Conservation (phyloP, 805 yeast genomes). For the Blastobotrys muscicola region DNA sequence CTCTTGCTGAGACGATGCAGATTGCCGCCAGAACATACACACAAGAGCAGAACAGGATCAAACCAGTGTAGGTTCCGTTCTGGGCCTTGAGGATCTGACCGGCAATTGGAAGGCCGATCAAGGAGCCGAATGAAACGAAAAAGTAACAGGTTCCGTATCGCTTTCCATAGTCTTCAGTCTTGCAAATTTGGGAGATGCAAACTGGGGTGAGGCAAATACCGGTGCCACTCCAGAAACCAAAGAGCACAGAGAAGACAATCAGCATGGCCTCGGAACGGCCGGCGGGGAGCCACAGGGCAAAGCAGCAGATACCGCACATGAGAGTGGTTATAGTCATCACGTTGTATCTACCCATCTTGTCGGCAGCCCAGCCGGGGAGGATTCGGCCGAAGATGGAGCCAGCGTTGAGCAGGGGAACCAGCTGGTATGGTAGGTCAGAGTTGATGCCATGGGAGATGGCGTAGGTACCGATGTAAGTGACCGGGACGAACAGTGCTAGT, state of each 20-base stretch:
- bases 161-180: slow-evolving; percentile 55
- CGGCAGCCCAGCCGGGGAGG: slow-evolving; percentile 48
- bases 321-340: slow-evolving; percentile 41
- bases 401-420: slow-evolving; percentile 40
- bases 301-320: slow-evolving; percentile 38
- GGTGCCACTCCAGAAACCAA: slow-evolving; percentile 54
- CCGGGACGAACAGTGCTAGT: slow-evolving; percentile 40
- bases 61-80: slow-evolving; percentile 23
- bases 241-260: slow-evolving; percentile 42
- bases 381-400: slow-evolving; percentile 45
- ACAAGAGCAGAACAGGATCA: slow-evolving; percentile 26
- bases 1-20: slow-evolving; percentile 20
- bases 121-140: slow-evolving; percentile 28
- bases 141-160: slow-evolving; percentile 60
- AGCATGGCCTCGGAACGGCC: slow-evolving; percentile 37
- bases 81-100: slow-evolving; percentile 21
- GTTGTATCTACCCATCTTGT: slow-evolving; percentile 46
- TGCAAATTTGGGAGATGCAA: slow-evolving; percentile 58
- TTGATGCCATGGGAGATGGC: slow-evolving; percentile 28
- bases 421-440: slow-evolving; percentile 23
- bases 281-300: slow-evolving; percentile 56
- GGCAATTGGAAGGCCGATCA: slow-evolving; percentile 31
- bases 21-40: slow-evolving; percentile 22
- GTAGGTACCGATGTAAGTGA: slow-evolving; percentile 50
- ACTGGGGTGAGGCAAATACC: slow-evolving; percentile 58